Conservation (phyloP, 306 rosid genomes). For the Betula pendula region DNA sequence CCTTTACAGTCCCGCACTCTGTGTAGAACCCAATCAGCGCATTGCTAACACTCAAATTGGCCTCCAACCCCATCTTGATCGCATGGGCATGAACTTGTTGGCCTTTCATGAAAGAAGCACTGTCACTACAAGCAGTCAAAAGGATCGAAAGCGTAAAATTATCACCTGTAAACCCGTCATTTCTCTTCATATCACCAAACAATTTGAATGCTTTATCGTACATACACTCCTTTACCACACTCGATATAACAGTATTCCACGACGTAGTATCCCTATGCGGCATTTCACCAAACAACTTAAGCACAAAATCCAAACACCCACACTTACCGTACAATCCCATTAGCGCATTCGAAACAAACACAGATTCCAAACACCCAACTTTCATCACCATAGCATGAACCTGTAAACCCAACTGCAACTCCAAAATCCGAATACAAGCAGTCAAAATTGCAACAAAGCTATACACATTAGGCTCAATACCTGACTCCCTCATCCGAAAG, state of each 20-base stretch:
- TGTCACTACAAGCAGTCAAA: slow-evolving; percentile 53
- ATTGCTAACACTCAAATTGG: slow-evolving; percentile 68
- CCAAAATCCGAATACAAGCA: slow-evolving; percentile 47
- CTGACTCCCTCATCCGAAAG: slow-evolving; percentile 54
- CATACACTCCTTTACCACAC: slow-evolving; percentile 49
- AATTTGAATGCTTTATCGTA: slow-evolving; percentile 42
- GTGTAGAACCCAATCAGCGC: slow-evolving; percentile 66
- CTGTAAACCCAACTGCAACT: slow-evolving; percentile 54
- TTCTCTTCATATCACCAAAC: slow-evolving; percentile 48
- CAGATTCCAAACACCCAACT: slow-evolving; percentile 46
- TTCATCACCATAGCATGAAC: slow-evolving; percentile 63
- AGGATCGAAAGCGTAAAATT: slow-evolving; percentile 65
- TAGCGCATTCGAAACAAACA: slow-evolving; percentile 67
- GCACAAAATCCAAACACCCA: slow-evolving; percentile 38
- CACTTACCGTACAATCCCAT: slow-evolving; percentile 59
- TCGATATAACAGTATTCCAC: slow-evolving; percentile 66
- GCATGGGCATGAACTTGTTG: slow-evolving; percentile 61
- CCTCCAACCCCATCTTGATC: slow-evolving; percentile 61
- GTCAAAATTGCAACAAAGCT: slow-evolving; percentile 76
- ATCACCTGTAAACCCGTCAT: slow-evolving; percentile 43
- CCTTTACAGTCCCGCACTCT: slow-evolving; percentile 43
- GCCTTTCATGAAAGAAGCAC: slow-evolving; percentile 47
- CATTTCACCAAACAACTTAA: slow-evolving; percentile 56
- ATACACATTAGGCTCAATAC: slow-evolving; percentile 62
- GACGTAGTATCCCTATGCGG: slow-evolving; percentile 57